Conservation (phyloP, 1,284 basidiomycete species). For the Leccinum fallax region DNA sequence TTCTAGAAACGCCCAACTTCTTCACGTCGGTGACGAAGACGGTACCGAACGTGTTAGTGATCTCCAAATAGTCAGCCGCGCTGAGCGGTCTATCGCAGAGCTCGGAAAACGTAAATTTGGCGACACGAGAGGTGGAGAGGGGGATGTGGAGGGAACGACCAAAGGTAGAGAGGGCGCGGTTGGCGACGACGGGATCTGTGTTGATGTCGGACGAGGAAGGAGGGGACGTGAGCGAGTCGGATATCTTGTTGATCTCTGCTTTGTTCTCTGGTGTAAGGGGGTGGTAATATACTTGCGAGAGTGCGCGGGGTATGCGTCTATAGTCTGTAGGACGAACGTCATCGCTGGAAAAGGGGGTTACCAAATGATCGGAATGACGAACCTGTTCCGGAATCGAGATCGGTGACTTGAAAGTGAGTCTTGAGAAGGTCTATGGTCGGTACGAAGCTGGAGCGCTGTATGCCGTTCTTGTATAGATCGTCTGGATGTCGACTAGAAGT, state of each 20-base stretch:
- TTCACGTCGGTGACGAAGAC: constrained; percentile 90
- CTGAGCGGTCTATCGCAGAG: constrained; percentile 90
- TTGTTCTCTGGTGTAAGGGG: constrained; percentile 71
- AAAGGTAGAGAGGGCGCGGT: constrained; percentile 84
- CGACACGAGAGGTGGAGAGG: constrained; percentile 76
- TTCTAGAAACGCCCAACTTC: constrained; percentile 84
- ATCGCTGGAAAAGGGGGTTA: not conserved
- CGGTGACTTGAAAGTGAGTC: constrained; percentile 81
- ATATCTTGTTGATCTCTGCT: constrained; percentile 81
- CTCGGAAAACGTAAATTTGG: constrained; percentile 86
- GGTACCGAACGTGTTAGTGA: constrained; percentile 86
- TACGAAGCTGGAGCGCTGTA: constrained; percentile 95
- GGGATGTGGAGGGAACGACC: constrained; percentile 84
- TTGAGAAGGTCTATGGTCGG: constrained; percentile 96
- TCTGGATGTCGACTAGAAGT: constrained; percentile 87
- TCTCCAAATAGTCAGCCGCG: constrained; percentile 95
- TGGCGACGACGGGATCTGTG: constrained; percentile 53
- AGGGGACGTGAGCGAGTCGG: constrained; percentile 65
- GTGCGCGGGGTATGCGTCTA: constrained; percentile 84
- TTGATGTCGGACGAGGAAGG: constrained; percentile 33
- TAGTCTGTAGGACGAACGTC: constrained; percentile 66
- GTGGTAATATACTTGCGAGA: constrained; percentile 91
- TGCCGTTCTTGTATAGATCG: constrained; percentile 98
- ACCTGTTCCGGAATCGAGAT: constrained; percentile 95
- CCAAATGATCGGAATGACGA: constrained; percentile 2